Conservation (phyloP, 2,329 filamentous ascomycete genomes). For the Grosmannia serpens region DNA sequence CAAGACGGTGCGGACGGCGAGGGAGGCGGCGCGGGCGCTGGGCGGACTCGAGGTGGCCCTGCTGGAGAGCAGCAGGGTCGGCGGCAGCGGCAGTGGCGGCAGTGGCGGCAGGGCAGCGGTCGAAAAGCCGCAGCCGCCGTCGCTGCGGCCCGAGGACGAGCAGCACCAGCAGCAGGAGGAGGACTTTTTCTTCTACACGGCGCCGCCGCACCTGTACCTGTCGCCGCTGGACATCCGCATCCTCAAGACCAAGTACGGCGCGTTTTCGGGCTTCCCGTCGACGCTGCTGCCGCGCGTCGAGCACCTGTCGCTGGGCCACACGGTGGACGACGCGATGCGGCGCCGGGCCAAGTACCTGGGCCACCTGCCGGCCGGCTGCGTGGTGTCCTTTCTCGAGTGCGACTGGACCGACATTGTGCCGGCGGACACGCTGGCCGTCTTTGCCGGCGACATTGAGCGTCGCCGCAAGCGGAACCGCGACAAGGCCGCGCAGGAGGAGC, state of each 20-base stretch:
- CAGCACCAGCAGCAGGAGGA: constrained; percentile 24
- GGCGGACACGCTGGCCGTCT: constrained; percentile 61
- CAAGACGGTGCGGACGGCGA: constrained; percentile 58
- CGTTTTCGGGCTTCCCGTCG: constrained; percentile 71
- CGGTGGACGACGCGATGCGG: constrained; percentile 73
- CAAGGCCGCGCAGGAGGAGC: constrained; percentile 77
- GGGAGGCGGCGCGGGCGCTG: constrained; percentile 54
- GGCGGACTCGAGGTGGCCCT: constrained; percentile 17
- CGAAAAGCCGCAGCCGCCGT: constrained; percentile 2
- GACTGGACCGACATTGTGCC: constrained; percentile 88
- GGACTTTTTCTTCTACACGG: constrained; percentile 79
- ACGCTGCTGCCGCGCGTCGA: constrained; percentile 80
- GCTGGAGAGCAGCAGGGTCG: constrained; percentile 5
- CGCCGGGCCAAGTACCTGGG: constrained; percentile 78
- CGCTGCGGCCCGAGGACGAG: constrained; percentile 26
- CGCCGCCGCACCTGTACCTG: constrained; percentile 77
- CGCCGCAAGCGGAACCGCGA: constrained; percentile 68
- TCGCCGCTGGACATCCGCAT: constrained; percentile 88
- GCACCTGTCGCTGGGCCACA: constrained; percentile 77
- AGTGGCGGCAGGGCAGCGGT: background rate
- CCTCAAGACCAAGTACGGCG: constrained; percentile 76
- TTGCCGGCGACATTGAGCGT: constrained; percentile 64
- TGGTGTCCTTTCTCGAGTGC: constrained; percentile 83
- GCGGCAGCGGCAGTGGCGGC: background rate
- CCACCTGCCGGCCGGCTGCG: constrained; percentile 81